Evolutionary conservation across 371 early-diverging fungal genomes (phyloP).

Genomic region (Zancudomyces culisetae): DNA sequence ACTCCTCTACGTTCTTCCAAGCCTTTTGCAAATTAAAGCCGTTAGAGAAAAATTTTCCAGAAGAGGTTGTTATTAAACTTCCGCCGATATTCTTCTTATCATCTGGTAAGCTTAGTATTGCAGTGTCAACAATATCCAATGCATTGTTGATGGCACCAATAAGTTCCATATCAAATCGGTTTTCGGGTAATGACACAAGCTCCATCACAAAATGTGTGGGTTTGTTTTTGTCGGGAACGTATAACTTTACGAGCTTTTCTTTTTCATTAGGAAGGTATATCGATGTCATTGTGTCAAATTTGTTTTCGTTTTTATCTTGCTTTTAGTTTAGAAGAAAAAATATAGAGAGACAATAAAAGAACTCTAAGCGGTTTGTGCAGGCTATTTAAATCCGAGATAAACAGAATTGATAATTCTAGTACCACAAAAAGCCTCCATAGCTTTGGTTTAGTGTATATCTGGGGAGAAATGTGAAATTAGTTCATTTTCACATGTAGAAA

Average conservation of each 20-base stretch:
- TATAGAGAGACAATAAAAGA: too few species aligned
- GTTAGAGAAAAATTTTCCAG: constrained; percentile 56
- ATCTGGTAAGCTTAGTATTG: constrained; percentile 16
- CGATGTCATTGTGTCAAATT: neutral
- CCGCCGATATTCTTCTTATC: constrained; percentile 22
- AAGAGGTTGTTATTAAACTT: constrained; percentile 38
- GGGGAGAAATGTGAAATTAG: too few species aligned
- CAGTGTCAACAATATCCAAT: constrained; percentile 36
- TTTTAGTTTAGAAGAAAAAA: too few species aligned
- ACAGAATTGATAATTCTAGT: too few species aligned
- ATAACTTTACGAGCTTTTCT: constrained; percentile 10
- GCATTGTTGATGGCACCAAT: constrained; percentile 33
- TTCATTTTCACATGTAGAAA: too few species aligned
- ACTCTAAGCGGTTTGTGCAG: too few species aligned
- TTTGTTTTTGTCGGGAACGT: constrained; percentile 12
- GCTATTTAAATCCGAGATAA: too few species aligned
- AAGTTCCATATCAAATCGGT: constrained; percentile 43
- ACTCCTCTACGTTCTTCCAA: neutral
- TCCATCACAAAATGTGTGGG: constrained; percentile 17
- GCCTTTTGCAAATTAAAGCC: constrained; percentile 24
- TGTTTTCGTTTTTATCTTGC: too few species aligned
- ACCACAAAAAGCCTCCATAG: too few species aligned
- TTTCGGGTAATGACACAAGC: constrained; percentile 28
- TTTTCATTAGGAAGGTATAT: constrained; percentile 1
- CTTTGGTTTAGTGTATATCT: too few species aligned